A percentile compares a stretch with the other conserved stretches of the same genome.
These are phyloP conservation scores for Calonectria honghensis DNA, from an alignment of 2,329 filamentous ascomycete genomes.

Conservation along the genomic window DNA sequence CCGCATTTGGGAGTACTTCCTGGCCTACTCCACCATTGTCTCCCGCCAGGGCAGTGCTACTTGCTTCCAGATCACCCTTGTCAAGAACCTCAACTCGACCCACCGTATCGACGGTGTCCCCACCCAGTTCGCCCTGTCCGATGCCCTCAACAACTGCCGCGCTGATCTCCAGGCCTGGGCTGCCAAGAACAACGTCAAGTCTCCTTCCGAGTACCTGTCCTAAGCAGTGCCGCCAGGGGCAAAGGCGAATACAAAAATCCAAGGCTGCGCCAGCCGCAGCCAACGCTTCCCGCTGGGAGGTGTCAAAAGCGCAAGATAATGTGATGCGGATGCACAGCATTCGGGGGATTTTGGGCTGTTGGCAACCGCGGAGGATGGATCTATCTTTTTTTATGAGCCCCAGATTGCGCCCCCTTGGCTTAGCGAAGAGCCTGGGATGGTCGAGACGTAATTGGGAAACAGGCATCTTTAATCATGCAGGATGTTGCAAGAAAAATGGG, in stretches of 20 bases:
- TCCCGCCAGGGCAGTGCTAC: constrained; percentile 90
- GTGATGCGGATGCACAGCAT: constrained; percentile 29
- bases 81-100: constrained; percentile 95
- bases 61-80: constrained; percentile 90
- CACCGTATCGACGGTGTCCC: constrained; percentile 87
- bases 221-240: neutral
- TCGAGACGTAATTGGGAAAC: constrained; percentile 51
- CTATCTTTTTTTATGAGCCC: constrained; percentile 48
- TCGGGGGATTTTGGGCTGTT: constrained; percentile 13
- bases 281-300: constrained; percentile 27
- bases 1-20: constrained; percentile 96
- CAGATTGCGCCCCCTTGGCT: constrained; percentile 52
- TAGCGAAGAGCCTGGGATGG: constrained; percentile 46
- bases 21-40: constrained; percentile 89
- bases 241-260: constrained; percentile 15
- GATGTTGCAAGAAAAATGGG: constrained; percentile 44
- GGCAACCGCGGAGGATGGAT: constrained; percentile 42
- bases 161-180: constrained; percentile 60
- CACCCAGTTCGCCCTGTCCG: constrained; percentile 81
- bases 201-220: constrained; percentile 56
- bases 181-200: constrained; percentile 61
- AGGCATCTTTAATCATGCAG: constrained; percentile 48
- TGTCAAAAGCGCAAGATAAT: constrained; percentile 28
- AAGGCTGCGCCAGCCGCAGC: constrained; percentile 23
- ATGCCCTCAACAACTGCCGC: constrained; percentile 69